Evolutionary conservation across 2,329 filamentous ascomycete species (phyloP).

Genomic region (Colletotrichum lupini): DNA sequence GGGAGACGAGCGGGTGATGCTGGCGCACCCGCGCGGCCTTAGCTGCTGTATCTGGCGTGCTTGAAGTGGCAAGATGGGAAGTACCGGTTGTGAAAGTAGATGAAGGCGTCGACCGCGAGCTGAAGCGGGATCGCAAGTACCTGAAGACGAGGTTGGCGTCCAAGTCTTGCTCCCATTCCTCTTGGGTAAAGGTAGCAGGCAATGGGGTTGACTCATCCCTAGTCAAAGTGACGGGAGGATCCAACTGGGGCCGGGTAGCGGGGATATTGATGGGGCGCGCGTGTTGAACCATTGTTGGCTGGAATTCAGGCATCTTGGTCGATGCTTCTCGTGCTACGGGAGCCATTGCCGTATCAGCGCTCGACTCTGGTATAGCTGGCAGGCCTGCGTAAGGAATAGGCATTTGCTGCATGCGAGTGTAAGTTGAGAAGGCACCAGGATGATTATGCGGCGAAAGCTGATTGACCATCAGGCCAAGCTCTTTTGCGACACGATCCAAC

Average conservation of each 20-base stretch:
- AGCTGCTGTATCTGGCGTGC: conserved; percentile 74
- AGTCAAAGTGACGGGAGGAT: conserved; percentile 16
- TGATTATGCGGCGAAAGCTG: conserved; percentile 79
- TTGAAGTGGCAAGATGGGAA: conserved; percentile 59
- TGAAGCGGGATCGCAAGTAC: conserved; percentile 83
- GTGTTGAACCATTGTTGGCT: conserved; percentile 56
- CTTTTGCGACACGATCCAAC: conserved; percentile 85
- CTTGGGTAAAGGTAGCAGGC: conserved; percentile 64
- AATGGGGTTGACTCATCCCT: conserved; percentile 29
- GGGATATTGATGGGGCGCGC: conserved; percentile 51
- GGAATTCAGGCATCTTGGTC: conserved; percentile 56
- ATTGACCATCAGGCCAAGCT: conserved; percentile 85
- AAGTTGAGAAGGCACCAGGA: conserved; percentile 89
- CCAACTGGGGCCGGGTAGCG: conserved; percentile 40
- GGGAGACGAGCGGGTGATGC: conserved; percentile 86
- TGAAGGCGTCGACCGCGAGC: conserved; percentile 57
- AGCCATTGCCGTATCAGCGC: conserved; percentile 41
- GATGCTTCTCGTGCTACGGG: conserved; percentile 62
- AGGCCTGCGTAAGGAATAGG: conserved; percentile 83
- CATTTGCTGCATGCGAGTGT: conserved; percentile 72
- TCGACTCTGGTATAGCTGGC: conserved; percentile 69
- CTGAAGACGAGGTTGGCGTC: conserved; percentile 93
- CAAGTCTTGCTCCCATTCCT: conserved; percentile 94
- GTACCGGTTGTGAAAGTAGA: conserved; percentile 55
- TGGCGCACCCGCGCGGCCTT: conserved; percentile 87